These are phyloP conservation scores for Naganishia sp. DNA, from an alignment of 1,284 basidiomycete genomes.

Conservation along the genomic window DNA sequence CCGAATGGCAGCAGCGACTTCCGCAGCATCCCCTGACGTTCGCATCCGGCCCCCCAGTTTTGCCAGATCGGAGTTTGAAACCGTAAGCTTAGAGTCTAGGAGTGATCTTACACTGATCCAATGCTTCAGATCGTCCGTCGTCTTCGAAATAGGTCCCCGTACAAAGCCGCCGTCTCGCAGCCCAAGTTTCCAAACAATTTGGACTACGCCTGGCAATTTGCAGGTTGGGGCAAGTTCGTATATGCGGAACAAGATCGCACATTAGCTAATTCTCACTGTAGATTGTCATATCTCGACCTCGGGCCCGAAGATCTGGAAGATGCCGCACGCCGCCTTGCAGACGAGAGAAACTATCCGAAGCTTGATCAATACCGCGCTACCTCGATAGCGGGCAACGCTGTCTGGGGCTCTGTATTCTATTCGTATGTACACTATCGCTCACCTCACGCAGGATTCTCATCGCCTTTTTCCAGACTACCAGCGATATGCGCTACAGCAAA, in stretches of 20 bases:
- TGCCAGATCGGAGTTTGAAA: slow-evolving; percentile 27
- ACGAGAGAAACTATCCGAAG: slow-evolving; percentile 7
- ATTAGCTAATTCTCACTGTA: neutral
- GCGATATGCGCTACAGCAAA: slow-evolving; percentile 29
- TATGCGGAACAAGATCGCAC: no score
- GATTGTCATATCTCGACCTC: slow-evolving; percentile 27
- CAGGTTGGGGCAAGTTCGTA: slow-evolving; percentile 31
- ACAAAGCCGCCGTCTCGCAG: slow-evolving; percentile 16
- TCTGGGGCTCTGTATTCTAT: slow-evolving; percentile 31
- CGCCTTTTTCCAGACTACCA: slow-evolving; percentile 12
- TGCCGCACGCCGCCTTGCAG: slow-evolving; percentile 9
- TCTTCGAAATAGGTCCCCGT: slow-evolving; percentile 22
- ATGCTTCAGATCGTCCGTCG: slow-evolving; percentile 24
- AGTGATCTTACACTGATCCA: neutral
- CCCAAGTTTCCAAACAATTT: slow-evolving; percentile 23
- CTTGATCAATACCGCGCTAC: slow-evolving; percentile 29
- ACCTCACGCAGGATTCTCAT: neutral
- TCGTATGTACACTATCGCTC: slow-evolving; percentile 9
- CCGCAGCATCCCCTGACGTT: neutral
- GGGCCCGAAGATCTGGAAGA: slow-evolving; percentile 8
- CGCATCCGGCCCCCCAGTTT: slow-evolving; percentile 12
- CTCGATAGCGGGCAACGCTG: slow-evolving; percentile 31
- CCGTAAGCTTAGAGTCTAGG: neutral
- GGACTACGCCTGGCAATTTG: slow-evolving; percentile 32
- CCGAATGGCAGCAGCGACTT: neutral